phyloP scores from a whole-genome alignment of 2,329 filamentous ascomycete genomes.

The Diaporthe caulivora region DNA sequence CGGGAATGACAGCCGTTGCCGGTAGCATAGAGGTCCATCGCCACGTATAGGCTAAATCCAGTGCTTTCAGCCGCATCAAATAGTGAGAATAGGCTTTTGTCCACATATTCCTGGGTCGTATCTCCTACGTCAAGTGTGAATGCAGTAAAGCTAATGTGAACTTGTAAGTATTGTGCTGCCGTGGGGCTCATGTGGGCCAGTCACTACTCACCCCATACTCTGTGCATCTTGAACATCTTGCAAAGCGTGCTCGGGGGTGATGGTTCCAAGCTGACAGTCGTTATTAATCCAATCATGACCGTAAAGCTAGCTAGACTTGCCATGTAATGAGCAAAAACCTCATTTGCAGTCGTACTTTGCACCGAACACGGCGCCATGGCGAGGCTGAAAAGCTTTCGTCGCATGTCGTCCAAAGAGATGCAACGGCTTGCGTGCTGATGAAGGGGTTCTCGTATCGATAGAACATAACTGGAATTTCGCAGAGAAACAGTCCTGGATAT shows the following conservation, averaged over 20 bases:
- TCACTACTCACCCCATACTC: neutral
- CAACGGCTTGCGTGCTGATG: no score
- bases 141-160: neutral
- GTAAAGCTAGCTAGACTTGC: neutral
- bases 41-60: neutral
- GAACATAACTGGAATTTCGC: neutral
- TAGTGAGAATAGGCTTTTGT: neutral
- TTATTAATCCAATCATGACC: neutral
- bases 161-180: neutral
- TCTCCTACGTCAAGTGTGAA: neutral
- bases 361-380: no score
- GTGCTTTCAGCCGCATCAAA: neutral
- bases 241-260: neutral
- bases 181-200: neutral
- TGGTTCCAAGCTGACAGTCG: neutral
- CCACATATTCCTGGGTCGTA: neutral
- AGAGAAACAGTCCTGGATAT: neutral
- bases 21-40: neutral
- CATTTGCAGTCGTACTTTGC: neutral
- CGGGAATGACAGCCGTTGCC: neutral
- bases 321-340: neutral
- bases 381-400: neutral
- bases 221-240: neutral
- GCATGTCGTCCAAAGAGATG: neutral
- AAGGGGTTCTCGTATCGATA: neutral